phyloP scores from a whole-genome alignment of 1,139 yeast genomes.

The Saccharomyces uvarum region DNA sequence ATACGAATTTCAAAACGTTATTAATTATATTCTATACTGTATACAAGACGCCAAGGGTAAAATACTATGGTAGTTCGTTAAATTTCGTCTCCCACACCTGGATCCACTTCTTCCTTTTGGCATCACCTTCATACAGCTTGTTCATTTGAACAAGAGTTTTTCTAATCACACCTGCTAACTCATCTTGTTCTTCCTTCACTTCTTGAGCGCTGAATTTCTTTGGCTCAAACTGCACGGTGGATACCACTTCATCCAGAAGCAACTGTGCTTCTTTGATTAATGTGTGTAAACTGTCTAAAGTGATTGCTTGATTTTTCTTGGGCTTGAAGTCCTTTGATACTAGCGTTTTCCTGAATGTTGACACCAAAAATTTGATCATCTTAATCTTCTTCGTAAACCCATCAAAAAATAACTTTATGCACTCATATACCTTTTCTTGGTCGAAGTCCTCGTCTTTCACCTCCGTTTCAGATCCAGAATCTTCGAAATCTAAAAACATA shows the following conservation, averaged over 20 bases:
- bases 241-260: background rate
- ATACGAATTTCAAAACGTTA: background rate
- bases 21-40: background rate
- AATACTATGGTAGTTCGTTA: constrained; percentile 11
- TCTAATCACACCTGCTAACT: constrained; percentile 12
- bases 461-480: constrained; percentile 32
- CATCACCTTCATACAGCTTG: constrained; percentile 20
- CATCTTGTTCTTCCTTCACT: constrained; percentile 13
- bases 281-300: background rate
- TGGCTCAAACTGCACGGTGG: background rate
- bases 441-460: constrained; percentile 25
- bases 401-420: constrained; percentile 38
- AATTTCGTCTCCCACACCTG: constrained; percentile 29
- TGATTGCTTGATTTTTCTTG: background rate
- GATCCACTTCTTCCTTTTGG: constrained; percentile 28
- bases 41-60: background rate
- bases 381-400: constrained; percentile 48
- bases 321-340: background rate
- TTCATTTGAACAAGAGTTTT: constrained; percentile 10
- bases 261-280: background rate
- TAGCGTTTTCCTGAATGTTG: constrained; percentile 50
- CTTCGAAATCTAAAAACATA: constrained; percentile 26
- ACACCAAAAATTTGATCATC: constrained; percentile 45
- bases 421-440: constrained; percentile 30
- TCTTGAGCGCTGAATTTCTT: background rate